These are phyloP conservation scores for Citeromyces siamensis DNA, from an alignment of 1,139 yeast genomes.

Conservation along the genomic window DNA sequence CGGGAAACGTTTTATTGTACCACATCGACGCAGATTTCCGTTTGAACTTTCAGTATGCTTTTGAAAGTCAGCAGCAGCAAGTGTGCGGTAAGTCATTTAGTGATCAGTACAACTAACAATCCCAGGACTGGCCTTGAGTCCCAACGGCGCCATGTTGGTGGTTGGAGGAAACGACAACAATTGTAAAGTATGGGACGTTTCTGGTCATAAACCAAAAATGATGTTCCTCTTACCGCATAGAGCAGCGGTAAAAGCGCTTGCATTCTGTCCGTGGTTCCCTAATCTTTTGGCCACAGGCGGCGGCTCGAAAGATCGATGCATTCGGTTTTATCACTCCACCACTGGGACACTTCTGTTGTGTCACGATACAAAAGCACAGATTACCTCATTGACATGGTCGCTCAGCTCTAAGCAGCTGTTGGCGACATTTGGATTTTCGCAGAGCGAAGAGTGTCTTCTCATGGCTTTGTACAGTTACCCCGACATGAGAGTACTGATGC, in stretches of 20 bases:
- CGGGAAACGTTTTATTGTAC: constrained; percentile 44
- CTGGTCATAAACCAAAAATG: constrained; percentile 27
- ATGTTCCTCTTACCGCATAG: constrained; percentile 40
- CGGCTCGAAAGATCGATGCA: constrained; percentile 60
- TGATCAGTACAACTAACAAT: constrained; percentile 7
- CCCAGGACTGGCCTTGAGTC: constrained; percentile 41
- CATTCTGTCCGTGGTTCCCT: constrained; percentile 73
- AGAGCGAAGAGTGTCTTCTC: constrained; percentile 29
- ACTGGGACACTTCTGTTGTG: constrained; percentile 58
- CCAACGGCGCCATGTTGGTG: constrained; percentile 36
- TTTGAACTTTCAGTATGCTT: constrained; percentile 16
- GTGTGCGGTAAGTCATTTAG: constrained; percentile 40
- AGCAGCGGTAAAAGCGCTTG: constrained; percentile 75
- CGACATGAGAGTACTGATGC: constrained; percentile 31
- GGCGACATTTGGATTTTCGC: constrained; percentile 76
- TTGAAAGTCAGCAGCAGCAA: constrained; percentile 49
- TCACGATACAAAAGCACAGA: constrained; percentile 52
- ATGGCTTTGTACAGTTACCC: constrained; percentile 60
- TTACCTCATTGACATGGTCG: constrained; percentile 77
- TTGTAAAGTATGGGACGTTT: constrained; percentile 56
- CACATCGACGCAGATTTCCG: constrained; percentile 12
- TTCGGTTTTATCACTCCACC: constrained; percentile 73
- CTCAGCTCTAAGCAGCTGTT: constrained; percentile 44
- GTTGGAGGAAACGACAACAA: constrained; percentile 68
- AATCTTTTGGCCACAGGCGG: constrained; percentile 73